These are phyloP conservation scores for Clarireedia paspali DNA, from an alignment of 2,329 filamentous ascomycete genomes.

Conservation along the genomic window DNA sequence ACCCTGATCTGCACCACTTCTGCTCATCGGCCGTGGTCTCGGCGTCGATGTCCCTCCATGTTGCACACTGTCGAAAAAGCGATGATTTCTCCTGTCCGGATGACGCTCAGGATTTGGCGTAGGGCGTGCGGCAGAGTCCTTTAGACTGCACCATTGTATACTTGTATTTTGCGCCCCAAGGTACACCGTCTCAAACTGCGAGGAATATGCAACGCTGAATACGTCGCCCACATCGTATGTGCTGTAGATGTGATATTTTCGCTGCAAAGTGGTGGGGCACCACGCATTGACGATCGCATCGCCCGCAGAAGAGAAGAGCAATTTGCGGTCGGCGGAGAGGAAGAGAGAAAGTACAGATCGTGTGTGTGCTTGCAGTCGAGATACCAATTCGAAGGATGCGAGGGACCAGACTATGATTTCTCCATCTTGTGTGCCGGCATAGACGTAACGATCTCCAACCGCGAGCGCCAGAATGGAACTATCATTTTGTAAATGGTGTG, in stretches of 20 bases:
- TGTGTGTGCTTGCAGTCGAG: constrained; percentile 79
- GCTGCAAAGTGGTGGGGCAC: constrained; percentile 68
- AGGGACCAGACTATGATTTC: constrained; percentile 91
- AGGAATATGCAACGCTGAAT: constrained; percentile 88
- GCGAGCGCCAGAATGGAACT: constrained; percentile 77
- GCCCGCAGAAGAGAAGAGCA: constrained; percentile 87
- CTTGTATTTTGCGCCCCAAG: constrained; percentile 90
- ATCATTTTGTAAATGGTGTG: constrained; percentile 68
- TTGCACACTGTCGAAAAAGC: constrained; percentile 91
- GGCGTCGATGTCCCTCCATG: constrained; percentile 73
- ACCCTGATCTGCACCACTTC: constrained; percentile 45
- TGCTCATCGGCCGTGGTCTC: constrained; percentile 41
- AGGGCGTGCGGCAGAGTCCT: constrained; percentile 52
- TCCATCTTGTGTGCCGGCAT: constrained; percentile 86
- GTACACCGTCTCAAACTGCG: constrained; percentile 73
- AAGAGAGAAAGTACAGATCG: constrained; percentile 83
- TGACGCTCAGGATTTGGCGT: constrained; percentile 59
- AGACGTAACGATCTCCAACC: constrained; percentile 74
- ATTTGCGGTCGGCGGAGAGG: constrained; percentile 61
- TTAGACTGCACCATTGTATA: constrained; percentile 84
- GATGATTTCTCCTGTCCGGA: constrained; percentile 69
- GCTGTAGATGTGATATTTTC: constrained; percentile 85
- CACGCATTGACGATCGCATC: constrained; percentile 94
- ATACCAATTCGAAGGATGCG: constrained; percentile 73
- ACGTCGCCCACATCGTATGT: constrained; percentile 92